These are phyloP conservation scores for Lipomyces anomalus DNA, from an alignment of 805 yeast genomes.

Conservation along the genomic window DNA sequence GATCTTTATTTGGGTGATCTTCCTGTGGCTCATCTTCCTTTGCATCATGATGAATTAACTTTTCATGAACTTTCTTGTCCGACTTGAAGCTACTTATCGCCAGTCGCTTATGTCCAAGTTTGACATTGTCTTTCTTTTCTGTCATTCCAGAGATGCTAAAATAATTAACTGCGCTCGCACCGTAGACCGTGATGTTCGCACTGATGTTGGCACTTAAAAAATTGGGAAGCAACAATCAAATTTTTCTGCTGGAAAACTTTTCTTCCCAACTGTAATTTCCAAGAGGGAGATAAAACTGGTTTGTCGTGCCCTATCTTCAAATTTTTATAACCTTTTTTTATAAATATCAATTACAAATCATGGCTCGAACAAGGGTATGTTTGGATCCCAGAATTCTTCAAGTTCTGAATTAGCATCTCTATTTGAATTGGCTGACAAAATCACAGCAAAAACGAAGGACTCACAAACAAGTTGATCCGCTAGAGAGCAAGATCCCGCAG, in stretches of 20 bases:
- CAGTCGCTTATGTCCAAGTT: too few relatives aligned
- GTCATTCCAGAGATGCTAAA: constrained; percentile 1
- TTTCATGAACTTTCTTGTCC: constrained; percentile 21
- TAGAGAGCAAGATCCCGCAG: constrained; percentile 71
- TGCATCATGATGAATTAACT: constrained; percentile 28
- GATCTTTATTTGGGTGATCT: constrained; percentile 5
- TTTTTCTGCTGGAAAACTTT: not conserved
- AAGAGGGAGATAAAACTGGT: not conserved
- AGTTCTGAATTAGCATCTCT: too few relatives aligned
- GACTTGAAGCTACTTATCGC: too few relatives aligned
- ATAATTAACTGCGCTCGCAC: constrained; percentile 1
- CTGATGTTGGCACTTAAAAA: not conserved
- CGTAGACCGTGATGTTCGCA: constrained; percentile 12
- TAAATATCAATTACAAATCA: constrained; percentile 18
- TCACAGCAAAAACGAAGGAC: constrained; percentile 75
- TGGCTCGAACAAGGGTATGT: constrained; percentile 52
- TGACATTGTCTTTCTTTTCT: constrained; percentile 5
- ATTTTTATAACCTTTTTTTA: not conserved
- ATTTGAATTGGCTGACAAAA: constrained; percentile 23
- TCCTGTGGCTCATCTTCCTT: constrained; percentile 5
- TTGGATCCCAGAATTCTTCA: too few relatives aligned
- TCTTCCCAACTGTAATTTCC: not conserved
- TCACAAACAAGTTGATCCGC: constrained; percentile 58
- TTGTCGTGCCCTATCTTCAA: not conserved
- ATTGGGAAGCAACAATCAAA: not conserved